Base-by-base conservation (phyloP, 2,329 filamentous ascomycete genomes). In the Colletotrichum sp. region DNA sequence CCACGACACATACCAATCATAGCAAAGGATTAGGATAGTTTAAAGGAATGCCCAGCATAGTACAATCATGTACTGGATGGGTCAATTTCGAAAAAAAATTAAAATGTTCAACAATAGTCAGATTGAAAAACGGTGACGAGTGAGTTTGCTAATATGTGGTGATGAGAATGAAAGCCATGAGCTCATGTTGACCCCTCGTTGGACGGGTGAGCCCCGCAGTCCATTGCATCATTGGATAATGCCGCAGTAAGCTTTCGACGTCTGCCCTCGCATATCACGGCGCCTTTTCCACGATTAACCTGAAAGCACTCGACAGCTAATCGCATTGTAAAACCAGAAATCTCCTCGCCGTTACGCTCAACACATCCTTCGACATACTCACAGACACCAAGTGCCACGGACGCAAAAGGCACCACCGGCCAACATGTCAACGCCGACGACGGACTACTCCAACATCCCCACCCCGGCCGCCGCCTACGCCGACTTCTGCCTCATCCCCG, bases 401-500 rank as follows among this genome's bases (percentile, higher is more conserved):
- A 52, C 26, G 18, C 26, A 24, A 68, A 68, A 36, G 8, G 10
- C 36, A 34, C 16, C n/a, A 62, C 28, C 12, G 18, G 55, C 36
- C 36, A 22, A 72, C 39, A 75, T 75, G 70, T 65, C 69, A 30
- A 30, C 57, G 16, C 32, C 69, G 22, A 65, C 67, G 15, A 87
- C 86, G 83, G 85, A 89, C 78, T 91, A 91, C 83, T 81, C 84
- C 32, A 83, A 83, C 55, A 82, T 93, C 70, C 80, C 89, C 34
- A 96, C 95, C 1, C 96, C 96, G 6, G 87, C 91, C 72, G 87
- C 92, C 73, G 98, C 95, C 85, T 95, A 94, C 71, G 96, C 94
- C 74, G 96, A 98, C 86, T 98, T 98, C 84, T 98, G 96, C 84
- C 89, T 98, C 79, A 94, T 98, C 77, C 96, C 96, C 3, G 90